Base-by-base conservation (phyloP, 179 eudicot species). In the Spergularia azorica region DNA sequence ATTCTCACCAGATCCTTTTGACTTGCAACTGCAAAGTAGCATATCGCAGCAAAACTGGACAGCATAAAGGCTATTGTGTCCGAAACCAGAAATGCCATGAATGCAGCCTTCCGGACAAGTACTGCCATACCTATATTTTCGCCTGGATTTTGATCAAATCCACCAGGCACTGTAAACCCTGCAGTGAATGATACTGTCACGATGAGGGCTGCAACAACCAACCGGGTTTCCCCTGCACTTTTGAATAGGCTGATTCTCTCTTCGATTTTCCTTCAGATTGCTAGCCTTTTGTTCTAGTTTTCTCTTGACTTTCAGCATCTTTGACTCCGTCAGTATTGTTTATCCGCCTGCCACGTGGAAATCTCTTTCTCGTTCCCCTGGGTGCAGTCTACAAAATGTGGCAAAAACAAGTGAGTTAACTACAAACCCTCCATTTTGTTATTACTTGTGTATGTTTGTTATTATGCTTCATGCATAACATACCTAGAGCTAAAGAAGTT, bases 161-260 rank as follows among this genome's bases (percentile, higher is more conserved):
- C 82, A 6, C 82, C 82, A 0, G 82, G 82, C 6, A 73, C 54
- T 1, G 78, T 74, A 20, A 79, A 79, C 0, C 82, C 82, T 4
- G 82, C 82, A 9, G 82, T 60, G 38, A 79, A 79, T 0, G 82
- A 73, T 15, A 79, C 78, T 9, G 82, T 74, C 67, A 78, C 68
- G 14, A 79, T 68, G 54, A 79, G 46, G 9, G 78, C 74, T 0
- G 82, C 77, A 13, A 73, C 77, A 5, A 79, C 78, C 20, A 74
- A 18, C 9, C 63, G 69, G 6, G 72, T 60, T 48, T 74, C 43
- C 6, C 38, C 66, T 60, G 74, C 77, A 12, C 56, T 50, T 61
- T 9, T 63, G 8, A 63, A 15, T 3, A 14, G 14, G 8, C 6
- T 20, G 0, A 55, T 60, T 10, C 48, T 58, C 9, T 58, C 39